Evolutionary conservation across 305 asterid species (phyloP).

Genomic region (Fraxinus albicans): DNA sequence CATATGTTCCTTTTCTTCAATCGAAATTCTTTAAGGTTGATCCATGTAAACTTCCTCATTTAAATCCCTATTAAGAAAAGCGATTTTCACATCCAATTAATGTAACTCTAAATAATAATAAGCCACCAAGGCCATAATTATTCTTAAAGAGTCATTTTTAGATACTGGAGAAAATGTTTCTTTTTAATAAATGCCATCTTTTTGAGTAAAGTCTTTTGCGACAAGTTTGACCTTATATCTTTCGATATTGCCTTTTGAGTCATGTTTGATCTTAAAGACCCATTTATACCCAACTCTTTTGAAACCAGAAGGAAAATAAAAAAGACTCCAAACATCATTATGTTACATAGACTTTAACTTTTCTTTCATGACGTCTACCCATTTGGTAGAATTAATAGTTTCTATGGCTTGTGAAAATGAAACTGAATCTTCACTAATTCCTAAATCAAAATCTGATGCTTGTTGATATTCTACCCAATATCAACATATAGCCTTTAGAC

Average conservation of each 20-base stretch:
- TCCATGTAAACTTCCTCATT: neutral
- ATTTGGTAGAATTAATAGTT: neutral
- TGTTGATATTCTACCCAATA: neutral
- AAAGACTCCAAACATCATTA: neutral
- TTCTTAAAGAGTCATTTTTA: neutral
- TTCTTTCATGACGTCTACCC: neutral
- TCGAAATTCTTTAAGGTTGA: neutral
- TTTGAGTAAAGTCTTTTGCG: neutral
- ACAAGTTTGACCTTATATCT: too few species aligned
- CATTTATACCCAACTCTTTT: too few species aligned
- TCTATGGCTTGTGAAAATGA: neutral
- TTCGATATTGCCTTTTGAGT: too few species aligned
- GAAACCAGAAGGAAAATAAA: too few species aligned
- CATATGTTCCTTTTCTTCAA: neutral
- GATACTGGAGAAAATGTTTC: neutral
- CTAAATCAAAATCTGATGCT: neutral
- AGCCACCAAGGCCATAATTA: neutral
- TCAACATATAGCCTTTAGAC: too few species aligned
- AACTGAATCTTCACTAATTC: neutral
- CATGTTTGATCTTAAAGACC: neutral
- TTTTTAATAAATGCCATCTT: neutral
- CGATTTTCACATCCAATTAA: neutral
- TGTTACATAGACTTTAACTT: neutral
- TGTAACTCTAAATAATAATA: neutral
- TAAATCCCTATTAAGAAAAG: neutral